Evolutionary conservation across 345 rosid genomes (phyloP), one percentile per base, ranked within the genome.

Genomic region (Dimocarpus longan): DNA sequence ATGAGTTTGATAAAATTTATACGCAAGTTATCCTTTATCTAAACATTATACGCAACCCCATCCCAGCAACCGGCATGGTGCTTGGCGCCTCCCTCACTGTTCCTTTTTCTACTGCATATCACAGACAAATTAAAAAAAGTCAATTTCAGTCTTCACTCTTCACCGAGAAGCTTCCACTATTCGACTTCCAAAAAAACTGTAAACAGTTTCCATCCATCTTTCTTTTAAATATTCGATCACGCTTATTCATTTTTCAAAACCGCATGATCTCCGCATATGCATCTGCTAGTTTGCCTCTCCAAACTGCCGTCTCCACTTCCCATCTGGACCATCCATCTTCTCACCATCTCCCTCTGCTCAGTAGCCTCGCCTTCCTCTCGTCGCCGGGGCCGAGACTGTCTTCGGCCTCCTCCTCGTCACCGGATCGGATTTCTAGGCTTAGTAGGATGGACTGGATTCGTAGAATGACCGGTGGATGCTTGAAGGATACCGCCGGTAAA

Each of bases 381-480:
- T 60, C 65, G 65, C 22, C 75, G 68, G 73, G 73, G 73, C 71
- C 79, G 69, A 71, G 65, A 12, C 21, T 68, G 73, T 32, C 37
- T 43, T 5, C 57, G 48, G 40, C 12, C 66, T 42, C 37, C 12
- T n/a, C 43, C 28, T 59, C 21, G 65, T 46, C 84, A 57, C 68
- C 77, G 82, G 66, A 76, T 69, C 74, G 19, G 82, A 70, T 70
- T 77, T 57, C 66, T 81, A 86, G 71, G 10, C 5, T 6, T 21
- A 3, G 22, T 50, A 59, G 43, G 70, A 81, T 89, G 91, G 88
- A 82, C 72, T 82, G 81, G 81, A 44, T 82, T 37, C 80, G 79
- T 80, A 71, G 79, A 44, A 71, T 92, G 72, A 82, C 81, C 28
- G 71, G 80, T 63, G 87, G 92, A 12, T 94, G 93, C 83, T 89